phyloP scores from a whole-genome alignment of 1,284 basidiomycete species.

The Trichosporon ovoides region DNA sequence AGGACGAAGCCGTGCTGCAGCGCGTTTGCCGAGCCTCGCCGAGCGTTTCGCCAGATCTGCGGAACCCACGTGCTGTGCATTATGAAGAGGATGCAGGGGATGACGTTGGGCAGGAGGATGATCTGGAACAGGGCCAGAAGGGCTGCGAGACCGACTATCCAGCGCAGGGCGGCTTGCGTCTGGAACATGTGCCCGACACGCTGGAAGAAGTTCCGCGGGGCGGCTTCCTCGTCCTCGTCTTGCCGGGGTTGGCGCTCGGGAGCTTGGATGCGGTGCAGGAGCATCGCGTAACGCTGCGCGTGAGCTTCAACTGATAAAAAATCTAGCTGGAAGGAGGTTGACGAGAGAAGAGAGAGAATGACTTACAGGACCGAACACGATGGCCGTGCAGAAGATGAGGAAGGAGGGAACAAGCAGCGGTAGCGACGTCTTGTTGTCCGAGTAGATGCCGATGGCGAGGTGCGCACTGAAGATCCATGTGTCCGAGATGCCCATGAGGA shows the following conservation, averaged over 20 bases:
- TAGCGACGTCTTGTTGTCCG: slow-evolving; percentile 69
- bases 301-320: slow-evolving; percentile 2
- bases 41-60: slow-evolving; percentile 72
- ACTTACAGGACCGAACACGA: slow-evolving; percentile 48
- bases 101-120: slow-evolving; percentile 64
- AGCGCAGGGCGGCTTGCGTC: slow-evolving; percentile 2
- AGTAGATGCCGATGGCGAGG: slow-evolving; percentile 73
- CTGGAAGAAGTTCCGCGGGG: background rate
- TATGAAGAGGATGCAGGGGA: slow-evolving; percentile 63
- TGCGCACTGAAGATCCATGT: slow-evolving; percentile 76
- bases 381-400: slow-evolving; percentile 51
- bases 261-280: slow-evolving; percentile 73
- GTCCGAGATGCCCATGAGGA: slow-evolving; percentile 69
- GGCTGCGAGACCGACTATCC: slow-evolving; percentile 12
- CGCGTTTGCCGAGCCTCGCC: slow-evolving; percentile 64
- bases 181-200: background rate
- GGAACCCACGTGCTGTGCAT: slow-evolving; percentile 76
- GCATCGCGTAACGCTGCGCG: slow-evolving; percentile 68
- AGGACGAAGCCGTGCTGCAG: slow-evolving; percentile 67
- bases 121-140: slow-evolving; percentile 59
- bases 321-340: background rate
- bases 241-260: slow-evolving; percentile 59
- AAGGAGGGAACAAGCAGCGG: slow-evolving; percentile 76
- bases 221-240: slow-evolving; percentile 1
- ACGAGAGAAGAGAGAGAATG: background rate